A percentile compares a stretch with the other conserved stretches of the same genome.
These are phyloP conservation scores for Metschnikowia cubensis DNA, from an alignment of 805 yeast species.

Conservation along the genomic window DNA sequence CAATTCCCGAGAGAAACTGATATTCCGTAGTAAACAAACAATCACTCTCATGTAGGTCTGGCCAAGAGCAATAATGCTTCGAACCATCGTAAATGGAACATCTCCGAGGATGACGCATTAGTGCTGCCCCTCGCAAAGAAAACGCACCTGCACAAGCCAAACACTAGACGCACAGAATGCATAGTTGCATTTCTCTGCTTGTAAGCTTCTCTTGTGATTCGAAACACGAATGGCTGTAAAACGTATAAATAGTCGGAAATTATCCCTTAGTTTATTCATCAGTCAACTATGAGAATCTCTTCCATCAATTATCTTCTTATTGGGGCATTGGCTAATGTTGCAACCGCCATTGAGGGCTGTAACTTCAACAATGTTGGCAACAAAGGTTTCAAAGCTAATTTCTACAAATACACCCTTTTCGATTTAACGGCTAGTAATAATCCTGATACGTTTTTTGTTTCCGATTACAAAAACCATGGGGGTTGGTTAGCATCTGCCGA, in stretches of 20 bases:
- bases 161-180: no score
- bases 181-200: no score
- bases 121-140: no score
- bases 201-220: no score
- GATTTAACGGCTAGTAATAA: background rate
- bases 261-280: background rate
- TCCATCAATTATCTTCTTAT: background rate
- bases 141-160: no score
- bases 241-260: background rate
- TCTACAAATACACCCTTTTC: background rate
- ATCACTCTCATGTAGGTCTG: no score
- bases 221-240: background rate
- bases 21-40: no score
- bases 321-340: background rate
- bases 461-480: background rate
- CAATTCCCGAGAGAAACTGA: no score
- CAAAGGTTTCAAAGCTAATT: background rate
- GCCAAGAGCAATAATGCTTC: no score
- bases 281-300: background rate
- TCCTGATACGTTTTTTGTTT: background rate
- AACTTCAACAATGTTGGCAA: background rate
- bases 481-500: background rate
- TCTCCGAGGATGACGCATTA: no score
- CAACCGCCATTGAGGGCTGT: background rate
- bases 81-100: no score